phyloP scores from a whole-genome alignment of 1,284 basidiomycete species.

The Coniophora puteana region DNA sequence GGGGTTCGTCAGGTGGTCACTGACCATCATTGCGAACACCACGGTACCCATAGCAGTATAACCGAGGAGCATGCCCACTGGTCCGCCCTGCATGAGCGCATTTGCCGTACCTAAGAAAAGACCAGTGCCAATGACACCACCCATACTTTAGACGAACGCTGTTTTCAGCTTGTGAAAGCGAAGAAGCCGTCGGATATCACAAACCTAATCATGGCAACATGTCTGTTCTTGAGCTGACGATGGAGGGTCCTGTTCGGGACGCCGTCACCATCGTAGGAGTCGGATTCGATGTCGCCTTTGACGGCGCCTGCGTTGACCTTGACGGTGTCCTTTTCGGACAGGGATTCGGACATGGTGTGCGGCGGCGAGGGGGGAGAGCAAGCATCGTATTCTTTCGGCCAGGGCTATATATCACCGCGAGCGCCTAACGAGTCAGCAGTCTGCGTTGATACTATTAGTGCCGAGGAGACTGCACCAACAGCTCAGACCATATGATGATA shows the following conservation, averaged over 20 bases:
- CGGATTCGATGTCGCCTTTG: conserved; percentile 6
- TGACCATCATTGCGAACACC: conserved; percentile 57
- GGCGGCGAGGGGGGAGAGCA: no score
- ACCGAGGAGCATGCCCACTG: conserved; percentile 61
- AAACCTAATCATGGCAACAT: conserved; percentile 70
- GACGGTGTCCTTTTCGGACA: conserved; percentile 16
- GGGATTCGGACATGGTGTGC: no score
- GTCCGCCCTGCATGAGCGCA: conserved; percentile 54
- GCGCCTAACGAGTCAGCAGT: no score
- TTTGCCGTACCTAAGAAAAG: conserved; percentile 64
- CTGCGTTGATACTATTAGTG: no score
- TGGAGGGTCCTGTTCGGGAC: conserved; percentile 37
- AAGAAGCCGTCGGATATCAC: background rate
- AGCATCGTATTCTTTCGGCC: no score
- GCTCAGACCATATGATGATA: no score
- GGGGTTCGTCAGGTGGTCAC: conserved; percentile 7
- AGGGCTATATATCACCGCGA: no score
- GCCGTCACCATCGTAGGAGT: conserved; percentile 18
- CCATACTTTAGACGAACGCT: conserved; percentile 38
- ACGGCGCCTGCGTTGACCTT: conserved; percentile 12
- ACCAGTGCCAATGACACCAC: conserved; percentile 76
- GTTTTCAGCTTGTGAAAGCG: background rate
- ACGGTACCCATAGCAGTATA: conserved; percentile 59
- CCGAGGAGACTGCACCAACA: no score
- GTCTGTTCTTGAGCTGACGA: conserved; percentile 62